phyloP scores from a whole-genome alignment of 768 basidiomycete species.

The Phaffia tasmanica region DNA sequence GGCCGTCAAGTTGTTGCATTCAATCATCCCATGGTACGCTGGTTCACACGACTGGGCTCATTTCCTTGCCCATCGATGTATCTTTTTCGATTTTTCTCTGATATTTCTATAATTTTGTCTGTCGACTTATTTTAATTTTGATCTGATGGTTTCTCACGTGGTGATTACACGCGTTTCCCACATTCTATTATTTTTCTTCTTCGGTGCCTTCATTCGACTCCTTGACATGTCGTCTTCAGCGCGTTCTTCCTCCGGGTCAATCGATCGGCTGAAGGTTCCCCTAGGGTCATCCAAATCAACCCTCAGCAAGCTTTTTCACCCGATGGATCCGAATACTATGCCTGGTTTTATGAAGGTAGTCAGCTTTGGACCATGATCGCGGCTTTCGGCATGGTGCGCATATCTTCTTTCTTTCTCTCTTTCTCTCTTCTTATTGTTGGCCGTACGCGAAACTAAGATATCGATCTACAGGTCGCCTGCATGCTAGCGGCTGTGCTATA shows the following conservation, averaged over 20 bases:
- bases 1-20: constrained; percentile 55
- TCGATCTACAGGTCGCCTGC: constrained; percentile 46
- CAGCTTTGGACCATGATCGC: constrained; percentile 88
- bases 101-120: background rate
- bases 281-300: constrained; percentile 67
- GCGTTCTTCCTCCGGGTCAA: constrained; percentile 91
- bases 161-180: background rate
- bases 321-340: constrained; percentile 61
- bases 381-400: constrained; percentile 62
- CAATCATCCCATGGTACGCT: constrained; percentile 53
- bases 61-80: background rate
- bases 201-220: background rate
- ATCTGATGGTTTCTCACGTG: background rate
- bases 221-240: constrained; percentile 27
- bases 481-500: constrained; percentile 98
- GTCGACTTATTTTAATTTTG: background rate
- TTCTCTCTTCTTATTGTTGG: background rate
- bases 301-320: constrained; percentile 59
- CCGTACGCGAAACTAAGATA: background rate
- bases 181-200: background rate
- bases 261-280: constrained; percentile 46
- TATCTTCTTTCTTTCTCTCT: background rate
- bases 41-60: background rate
- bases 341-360: constrained; percentile 92
- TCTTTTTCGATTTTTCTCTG: background rate